A percentile compares a stretch with the other conserved stretches of the same genome.
Evolutionary conservation across 139 green algal genomes (phyloP).

Genomic region (Coccomyxa sp.): DNA sequence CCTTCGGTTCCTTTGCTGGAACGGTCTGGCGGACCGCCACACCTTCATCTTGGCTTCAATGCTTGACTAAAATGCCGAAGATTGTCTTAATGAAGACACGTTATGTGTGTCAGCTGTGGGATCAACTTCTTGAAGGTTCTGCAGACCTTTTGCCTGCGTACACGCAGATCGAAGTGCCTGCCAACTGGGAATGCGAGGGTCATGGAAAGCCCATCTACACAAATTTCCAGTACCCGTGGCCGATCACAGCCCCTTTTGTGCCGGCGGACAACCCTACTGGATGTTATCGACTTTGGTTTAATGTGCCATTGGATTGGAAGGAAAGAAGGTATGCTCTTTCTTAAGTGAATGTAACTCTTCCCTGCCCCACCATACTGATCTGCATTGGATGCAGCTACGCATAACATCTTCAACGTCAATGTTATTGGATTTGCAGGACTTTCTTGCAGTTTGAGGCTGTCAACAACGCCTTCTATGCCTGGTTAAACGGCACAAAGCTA

Average conservation of each 20-base stretch:
- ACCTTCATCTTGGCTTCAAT: too few species aligned
- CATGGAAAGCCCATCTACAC: constrained; percentile 89
- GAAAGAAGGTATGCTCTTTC: constrained; percentile 5
- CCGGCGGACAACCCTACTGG: constrained; percentile 88
- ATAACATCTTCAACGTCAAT: neutral
- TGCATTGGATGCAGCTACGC: too few species aligned
- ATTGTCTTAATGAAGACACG: too few species aligned
- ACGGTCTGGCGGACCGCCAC: too few species aligned
- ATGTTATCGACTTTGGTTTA: constrained; percentile 79
- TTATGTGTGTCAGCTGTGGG: too few species aligned
- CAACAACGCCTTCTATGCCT: constrained; percentile 81
- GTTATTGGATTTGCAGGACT: constrained; percentile 15
- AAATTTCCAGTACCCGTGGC: constrained; percentile 94
- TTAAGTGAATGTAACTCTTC: neutral
- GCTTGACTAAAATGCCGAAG: too few species aligned
- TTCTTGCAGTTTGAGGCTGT: constrained; percentile 87
- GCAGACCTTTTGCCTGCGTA: too few species aligned
- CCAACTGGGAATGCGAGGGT: constrained; percentile 86
- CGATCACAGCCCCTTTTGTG: constrained; percentile 78
- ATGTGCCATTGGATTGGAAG: constrained; percentile 30
- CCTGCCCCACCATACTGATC: too few species aligned
- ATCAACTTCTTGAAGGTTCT: too few species aligned
- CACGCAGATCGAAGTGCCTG: constrained; percentile 73
- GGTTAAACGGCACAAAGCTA: constrained; percentile 83
- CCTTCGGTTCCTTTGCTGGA: too few species aligned